A percentile compares a stretch with the other conserved stretches of the same genome.
These are phyloP conservation scores for Albugo laibachii DNA, from an alignment of 352 stramenopile species.

Conservation along the genomic window DNA sequence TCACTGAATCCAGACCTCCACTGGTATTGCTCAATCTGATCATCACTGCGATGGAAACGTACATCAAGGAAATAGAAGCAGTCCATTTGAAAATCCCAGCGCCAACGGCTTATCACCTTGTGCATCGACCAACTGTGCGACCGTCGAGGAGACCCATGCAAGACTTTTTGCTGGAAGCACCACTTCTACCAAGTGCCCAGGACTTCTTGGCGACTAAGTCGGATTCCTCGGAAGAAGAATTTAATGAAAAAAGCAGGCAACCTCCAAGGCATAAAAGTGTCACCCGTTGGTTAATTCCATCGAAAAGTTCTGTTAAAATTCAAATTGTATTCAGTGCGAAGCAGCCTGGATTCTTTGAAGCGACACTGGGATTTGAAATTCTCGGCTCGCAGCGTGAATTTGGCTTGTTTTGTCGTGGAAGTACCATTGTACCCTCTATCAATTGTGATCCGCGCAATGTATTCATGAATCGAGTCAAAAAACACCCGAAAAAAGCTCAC, in stretches of 20 bases:
- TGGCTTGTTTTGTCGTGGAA: conserved; percentile 57
- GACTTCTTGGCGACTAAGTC: neutral
- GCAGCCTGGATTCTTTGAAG: conserved; percentile 66
- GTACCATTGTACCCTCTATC: conserved; percentile 79
- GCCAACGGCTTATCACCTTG: conserved; percentile 48
- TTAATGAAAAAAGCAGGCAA: neutral
- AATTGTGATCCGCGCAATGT: conserved; percentile 86
- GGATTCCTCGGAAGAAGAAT: neutral
- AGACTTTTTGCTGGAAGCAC: conserved; percentile 29
- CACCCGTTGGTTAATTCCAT: conserved; percentile 61
- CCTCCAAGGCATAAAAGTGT: too few species aligned
- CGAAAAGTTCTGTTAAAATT: conserved; percentile 35
- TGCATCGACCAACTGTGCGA: conserved; percentile 43
- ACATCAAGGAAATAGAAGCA: conserved; percentile 34
- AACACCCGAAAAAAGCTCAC: conserved; percentile 28
- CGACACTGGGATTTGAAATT: conserved; percentile 80
- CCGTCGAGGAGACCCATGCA: conserved; percentile 32
- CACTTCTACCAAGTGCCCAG: neutral
- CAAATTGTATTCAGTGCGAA: conserved; percentile 61
- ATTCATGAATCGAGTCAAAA: conserved; percentile 88
- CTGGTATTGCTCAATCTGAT: conserved; percentile 36
- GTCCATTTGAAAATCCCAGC: conserved; percentile 36
- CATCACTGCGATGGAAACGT: conserved; percentile 33
- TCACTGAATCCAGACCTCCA: conserved; percentile 22
- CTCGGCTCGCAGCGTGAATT: conserved; percentile 72